Percentiles rank a stretch among this genome's conserved stretches.
Conservation (phyloP, 768 basidiomycete genomes). For the Podaxis rugospora region DNA sequence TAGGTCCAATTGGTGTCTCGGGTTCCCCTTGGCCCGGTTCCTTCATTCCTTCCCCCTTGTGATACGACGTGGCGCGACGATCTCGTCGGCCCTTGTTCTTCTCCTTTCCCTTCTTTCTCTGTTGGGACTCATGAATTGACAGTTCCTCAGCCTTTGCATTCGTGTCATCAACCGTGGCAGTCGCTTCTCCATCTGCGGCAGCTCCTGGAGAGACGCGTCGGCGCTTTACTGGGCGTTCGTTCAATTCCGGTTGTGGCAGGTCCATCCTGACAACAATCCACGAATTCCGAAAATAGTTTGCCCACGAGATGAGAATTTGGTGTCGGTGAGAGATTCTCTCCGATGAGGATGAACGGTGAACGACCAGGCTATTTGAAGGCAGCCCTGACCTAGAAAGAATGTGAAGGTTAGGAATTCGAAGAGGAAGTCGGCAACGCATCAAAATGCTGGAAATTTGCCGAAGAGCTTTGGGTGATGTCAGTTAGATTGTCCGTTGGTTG, state of each 20-base stretch:
- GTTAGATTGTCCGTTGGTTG: neutral
- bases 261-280: constrained; percentile 5
- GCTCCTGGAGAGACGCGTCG: neutral
- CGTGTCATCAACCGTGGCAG: neutral
- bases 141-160: neutral
- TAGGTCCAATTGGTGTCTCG: constrained; percentile 28
- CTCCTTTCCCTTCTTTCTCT: constrained; percentile 29
- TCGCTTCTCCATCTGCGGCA: neutral
- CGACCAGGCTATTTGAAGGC: neutral
- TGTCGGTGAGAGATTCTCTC: neutral
- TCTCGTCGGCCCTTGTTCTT: constrained; percentile 35
- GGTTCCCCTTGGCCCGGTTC: constrained; percentile 16
- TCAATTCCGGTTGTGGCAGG: neutral
- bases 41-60: constrained; percentile 20
- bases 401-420: neutral
- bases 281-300: neutral
- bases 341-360: neutral
- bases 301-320: neutral
- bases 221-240: constrained; percentile 3
- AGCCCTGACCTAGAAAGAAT: neutral
- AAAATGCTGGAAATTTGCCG: neutral
- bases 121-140: constrained; percentile 16
- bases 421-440: constrained; percentile 1
- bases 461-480: neutral
- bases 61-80: constrained; percentile 38